These are phyloP conservation scores for Leccinum imitatum DNA, from an alignment of 768 basidiomycete genomes.

Conservation along the genomic window DNA sequence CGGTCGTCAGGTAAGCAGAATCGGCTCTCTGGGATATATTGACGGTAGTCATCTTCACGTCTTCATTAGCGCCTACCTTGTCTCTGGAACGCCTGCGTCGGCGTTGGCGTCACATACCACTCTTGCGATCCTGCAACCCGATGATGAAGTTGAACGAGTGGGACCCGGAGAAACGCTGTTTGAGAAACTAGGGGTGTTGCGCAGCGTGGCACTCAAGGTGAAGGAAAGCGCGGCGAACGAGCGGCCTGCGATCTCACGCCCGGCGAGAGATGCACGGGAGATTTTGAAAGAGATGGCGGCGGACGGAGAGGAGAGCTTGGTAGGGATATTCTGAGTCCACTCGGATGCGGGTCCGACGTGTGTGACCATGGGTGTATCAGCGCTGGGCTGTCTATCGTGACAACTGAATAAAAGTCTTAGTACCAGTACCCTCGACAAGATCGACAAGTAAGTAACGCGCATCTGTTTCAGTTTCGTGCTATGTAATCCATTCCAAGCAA, in stretches of 20 bases:
- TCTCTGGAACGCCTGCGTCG: slow-evolving; percentile 67
- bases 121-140: slow-evolving; percentile 52
- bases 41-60: slow-evolving; percentile 7
- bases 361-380: too few species aligned
- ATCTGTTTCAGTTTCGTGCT: too few species aligned
- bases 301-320: slow-evolving; percentile 26
- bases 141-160: slow-evolving; percentile 33
- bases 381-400: too few species aligned
- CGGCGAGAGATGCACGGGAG: slow-evolving; percentile 82
- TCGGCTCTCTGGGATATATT: neutral
- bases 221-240: slow-evolving; percentile 69
- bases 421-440: too few species aligned
- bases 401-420: too few species aligned
- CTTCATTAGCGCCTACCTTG: slow-evolving; percentile 53
- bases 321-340: slow-evolving; percentile 27
- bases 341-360: neutral
- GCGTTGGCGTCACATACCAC: slow-evolving; percentile 60
- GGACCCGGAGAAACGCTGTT: slow-evolving; percentile 41
- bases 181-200: slow-evolving; percentile 65
- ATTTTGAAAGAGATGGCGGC: slow-evolving; percentile 43
- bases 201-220: slow-evolving; percentile 70
- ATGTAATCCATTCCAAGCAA: too few species aligned
- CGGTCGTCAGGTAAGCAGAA: slow-evolving; percentile 62
- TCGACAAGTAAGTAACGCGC: too few species aligned
- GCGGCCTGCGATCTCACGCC: slow-evolving; percentile 68